Conservation (phyloP, 2,329 filamentous ascomycete genomes). For the Knufia petricola region DNA sequence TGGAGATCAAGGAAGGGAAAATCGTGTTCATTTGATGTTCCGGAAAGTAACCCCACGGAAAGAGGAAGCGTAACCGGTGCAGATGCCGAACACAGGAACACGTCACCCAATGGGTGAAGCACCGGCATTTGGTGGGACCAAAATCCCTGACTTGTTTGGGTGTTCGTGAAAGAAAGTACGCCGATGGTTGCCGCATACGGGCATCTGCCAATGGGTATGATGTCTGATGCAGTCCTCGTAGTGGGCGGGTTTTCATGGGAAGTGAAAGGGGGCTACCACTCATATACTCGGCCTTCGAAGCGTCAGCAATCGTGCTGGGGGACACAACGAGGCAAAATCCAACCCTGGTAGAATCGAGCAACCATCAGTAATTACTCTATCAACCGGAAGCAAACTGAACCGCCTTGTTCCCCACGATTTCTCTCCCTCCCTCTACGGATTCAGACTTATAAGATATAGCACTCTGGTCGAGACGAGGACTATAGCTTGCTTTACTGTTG, state of each 20-base stretch:
- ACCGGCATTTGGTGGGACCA: constrained; percentile 4
- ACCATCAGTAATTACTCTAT: too few relatives aligned
- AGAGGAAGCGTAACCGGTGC: neutral
- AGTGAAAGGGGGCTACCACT: neutral
- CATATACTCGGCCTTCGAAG: neutral
- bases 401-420: too few relatives aligned
- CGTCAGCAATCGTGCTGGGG: too few relatives aligned
- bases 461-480: too few relatives aligned
- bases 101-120: constrained; percentile 1
- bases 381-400: too few relatives aligned
- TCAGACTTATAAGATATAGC: too few relatives aligned
- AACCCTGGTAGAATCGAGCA: too few relatives aligned
- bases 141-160: neutral
- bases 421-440: too few relatives aligned
- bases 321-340: too few relatives aligned
- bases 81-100: constrained; percentile 2
- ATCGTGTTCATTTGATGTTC: constrained; percentile 1
- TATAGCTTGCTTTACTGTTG: too few relatives aligned
- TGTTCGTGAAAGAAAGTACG: neutral
- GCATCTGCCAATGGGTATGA: neutral
- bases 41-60: constrained; percentile 4
- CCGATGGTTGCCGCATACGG: constrained; percentile 5
- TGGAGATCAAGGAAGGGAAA: constrained; percentile 1
- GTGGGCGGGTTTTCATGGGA: neutral
- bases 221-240: neutral